Evolutionary conservation across 805 yeast genomes (phyloP).

Genomic region (Komagataella mondaviorum): DNA sequence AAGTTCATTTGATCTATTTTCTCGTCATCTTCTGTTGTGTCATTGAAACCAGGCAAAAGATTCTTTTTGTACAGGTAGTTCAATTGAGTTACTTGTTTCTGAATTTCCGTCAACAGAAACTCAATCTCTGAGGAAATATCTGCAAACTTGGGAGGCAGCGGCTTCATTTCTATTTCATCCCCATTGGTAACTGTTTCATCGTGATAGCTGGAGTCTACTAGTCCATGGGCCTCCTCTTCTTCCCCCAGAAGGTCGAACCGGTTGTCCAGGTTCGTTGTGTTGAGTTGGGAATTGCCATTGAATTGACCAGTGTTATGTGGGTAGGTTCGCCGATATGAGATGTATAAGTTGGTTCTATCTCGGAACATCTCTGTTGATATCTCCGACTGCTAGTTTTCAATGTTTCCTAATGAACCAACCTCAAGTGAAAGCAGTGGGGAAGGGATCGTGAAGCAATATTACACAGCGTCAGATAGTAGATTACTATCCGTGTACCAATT

Average conservation of each 20-base stretch:
- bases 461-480: neutral
- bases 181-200: slow-evolving; percentile 12
- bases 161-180: slow-evolving; percentile 41
- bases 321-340: slow-evolving; percentile 81
- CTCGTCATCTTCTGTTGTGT: slow-evolving; percentile 60
- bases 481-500: neutral
- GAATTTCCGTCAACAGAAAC: slow-evolving; percentile 38
- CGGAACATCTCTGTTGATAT: slow-evolving; percentile 46
- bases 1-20: slow-evolving; percentile 71
- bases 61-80: slow-evolving; percentile 67
- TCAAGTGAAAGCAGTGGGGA: neutral
- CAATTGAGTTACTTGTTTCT: slow-evolving; percentile 41
- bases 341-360: slow-evolving; percentile 84
- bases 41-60: slow-evolving; percentile 78
- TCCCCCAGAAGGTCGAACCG: slow-evolving; percentile 27
- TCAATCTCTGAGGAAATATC: slow-evolving; percentile 67
- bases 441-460: neutral
- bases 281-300: slow-evolving; percentile 13
- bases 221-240: slow-evolving; percentile 39
- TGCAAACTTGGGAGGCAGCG: slow-evolving; percentile 67
- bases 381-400: neutral
- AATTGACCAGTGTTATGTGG: slow-evolving; percentile 32
- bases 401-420: neutral
- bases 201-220: slow-evolving; percentile 12
- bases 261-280: slow-evolving; percentile 10